Conservation (phyloP, 495 filamentous ascomycete genomes). For the Aspergillus mulundensis region DNA sequence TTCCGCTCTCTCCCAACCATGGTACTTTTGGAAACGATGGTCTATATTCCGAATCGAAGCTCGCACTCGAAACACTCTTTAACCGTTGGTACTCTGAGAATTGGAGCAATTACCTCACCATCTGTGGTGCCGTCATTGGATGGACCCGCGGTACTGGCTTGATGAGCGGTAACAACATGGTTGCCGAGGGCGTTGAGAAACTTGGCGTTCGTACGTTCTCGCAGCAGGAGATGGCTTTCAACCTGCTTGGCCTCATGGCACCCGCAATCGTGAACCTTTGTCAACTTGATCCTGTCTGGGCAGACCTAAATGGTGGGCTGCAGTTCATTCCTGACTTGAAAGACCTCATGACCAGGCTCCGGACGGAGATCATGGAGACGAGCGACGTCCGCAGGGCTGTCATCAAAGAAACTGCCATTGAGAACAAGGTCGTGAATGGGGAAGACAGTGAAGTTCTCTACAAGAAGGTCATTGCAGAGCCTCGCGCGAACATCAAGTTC, state of each 20-base stretch:
- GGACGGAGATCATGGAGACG: conserved; percentile 88
- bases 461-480: conserved; percentile 87
- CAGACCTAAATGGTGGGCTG: conserved; percentile 94
- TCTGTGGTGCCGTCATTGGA: conserved; percentile 97
- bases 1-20: conserved; percentile 96
- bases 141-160: conserved; percentile 98
- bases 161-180: conserved; percentile 97
- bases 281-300: conserved; percentile 91
- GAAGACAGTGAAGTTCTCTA: conserved; percentile 89
- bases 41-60: conserved; percentile 96
- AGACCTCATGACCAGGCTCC: conserved; percentile 80
- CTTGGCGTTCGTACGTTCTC: conserved; percentile 98
- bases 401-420: conserved; percentile 90
- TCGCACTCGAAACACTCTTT: conserved; percentile 95
- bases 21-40: conserved; percentile 98
- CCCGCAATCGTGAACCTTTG: conserved; percentile 92
- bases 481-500: conserved; percentile 95
- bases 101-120: conserved; percentile 97
- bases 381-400: conserved; percentile 92
- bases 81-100: conserved; percentile 97
- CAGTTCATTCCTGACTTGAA: conserved; percentile 99
- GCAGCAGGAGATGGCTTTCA: conserved; percentile 99
- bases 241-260: conserved; percentile 93
- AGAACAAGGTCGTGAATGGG: conserved; percentile 97
- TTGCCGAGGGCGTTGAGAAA: conserved; percentile 93